Evolutionary conservation across 2,329 filamentous ascomycete genomes (phyloP).

Genomic region (Cercospora berteroae): DNA sequence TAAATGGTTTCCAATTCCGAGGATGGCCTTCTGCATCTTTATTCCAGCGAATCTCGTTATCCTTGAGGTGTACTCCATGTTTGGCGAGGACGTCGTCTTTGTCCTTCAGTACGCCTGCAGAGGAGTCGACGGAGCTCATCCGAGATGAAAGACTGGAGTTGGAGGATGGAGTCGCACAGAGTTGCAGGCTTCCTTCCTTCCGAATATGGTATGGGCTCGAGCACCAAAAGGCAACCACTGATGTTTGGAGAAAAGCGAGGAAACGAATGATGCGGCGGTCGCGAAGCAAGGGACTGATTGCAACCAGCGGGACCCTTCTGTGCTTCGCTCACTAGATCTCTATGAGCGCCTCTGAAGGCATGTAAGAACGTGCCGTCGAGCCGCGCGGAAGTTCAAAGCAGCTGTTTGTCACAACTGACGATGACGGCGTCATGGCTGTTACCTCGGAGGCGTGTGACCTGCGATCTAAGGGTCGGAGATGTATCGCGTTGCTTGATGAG

Average conservation of each 20-base stretch:
- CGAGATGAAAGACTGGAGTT: background rate
- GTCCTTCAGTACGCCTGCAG: background rate
- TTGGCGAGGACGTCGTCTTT: background rate
- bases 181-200: background rate
- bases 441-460: background rate
- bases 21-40: constrained; percentile 20
- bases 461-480: background rate
- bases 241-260: background rate
- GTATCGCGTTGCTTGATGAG: background rate
- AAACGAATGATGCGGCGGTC: background rate
- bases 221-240: background rate
- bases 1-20: constrained; percentile 15
- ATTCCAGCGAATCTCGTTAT: constrained; percentile 21
- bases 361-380: background rate
- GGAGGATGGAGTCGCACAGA: background rate
- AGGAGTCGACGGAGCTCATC: constrained; percentile 9
- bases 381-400: background rate
- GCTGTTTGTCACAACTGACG: background rate
- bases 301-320: background rate
- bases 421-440: background rate
- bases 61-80: constrained; percentile 21
- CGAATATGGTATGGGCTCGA: background rate
- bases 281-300: background rate
- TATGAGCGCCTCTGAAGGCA: background rate
- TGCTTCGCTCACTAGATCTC: background rate